These are phyloP conservation scores for Scopulariopsis brevicaulis DNA, from an alignment of 2,329 filamentous ascomycete species.

Conservation along the genomic window DNA sequence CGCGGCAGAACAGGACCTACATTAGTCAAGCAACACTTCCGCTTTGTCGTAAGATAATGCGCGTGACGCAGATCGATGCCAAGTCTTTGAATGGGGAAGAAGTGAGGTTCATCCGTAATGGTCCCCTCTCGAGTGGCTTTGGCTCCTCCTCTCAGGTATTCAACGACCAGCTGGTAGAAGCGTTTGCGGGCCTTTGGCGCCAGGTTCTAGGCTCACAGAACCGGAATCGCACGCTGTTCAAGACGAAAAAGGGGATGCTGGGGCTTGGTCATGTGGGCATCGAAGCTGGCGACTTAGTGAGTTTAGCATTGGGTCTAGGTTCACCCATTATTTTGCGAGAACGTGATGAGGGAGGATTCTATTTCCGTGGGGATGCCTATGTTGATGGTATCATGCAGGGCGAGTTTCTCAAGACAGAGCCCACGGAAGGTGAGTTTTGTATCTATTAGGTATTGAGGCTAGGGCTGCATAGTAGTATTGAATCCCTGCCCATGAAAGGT, in stretches of 20 bases:
- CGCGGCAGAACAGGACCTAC: too few relatives aligned
- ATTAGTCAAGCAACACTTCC: too few relatives aligned
- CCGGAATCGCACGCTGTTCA: constrained; percentile 8
- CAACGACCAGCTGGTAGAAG: too few relatives aligned
- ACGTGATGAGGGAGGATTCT: neutral
- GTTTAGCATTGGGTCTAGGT: constrained; percentile 7
- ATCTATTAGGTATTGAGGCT: too few relatives aligned
- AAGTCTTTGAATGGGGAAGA: neutral
- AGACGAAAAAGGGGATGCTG: constrained; percentile 9
- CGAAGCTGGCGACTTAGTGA: constrained; percentile 7
- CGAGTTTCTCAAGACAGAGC: constrained; percentile 9
- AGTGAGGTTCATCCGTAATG: neutral
- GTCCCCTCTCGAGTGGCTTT: too few relatives aligned
- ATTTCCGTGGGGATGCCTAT: constrained; percentile 10
- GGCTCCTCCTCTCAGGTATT: too few relatives aligned
- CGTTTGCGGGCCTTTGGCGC: too few relatives aligned
- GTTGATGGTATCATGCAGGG: constrained; percentile 12
- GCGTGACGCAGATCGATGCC: neutral
- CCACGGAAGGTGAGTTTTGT: neutral
- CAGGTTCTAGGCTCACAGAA: too few relatives aligned
- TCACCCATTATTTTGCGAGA: constrained; percentile 8
- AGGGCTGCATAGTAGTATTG: too few relatives aligned
- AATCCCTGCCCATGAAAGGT: too few relatives aligned
- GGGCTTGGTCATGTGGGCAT: constrained; percentile 7
- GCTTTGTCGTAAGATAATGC: neutral